Evolutionary conservation across 208 protist genomes (phyloP), one percentile per base, ranked within the genome.

Genomic region (Acanthamoeba healyi): DNA sequence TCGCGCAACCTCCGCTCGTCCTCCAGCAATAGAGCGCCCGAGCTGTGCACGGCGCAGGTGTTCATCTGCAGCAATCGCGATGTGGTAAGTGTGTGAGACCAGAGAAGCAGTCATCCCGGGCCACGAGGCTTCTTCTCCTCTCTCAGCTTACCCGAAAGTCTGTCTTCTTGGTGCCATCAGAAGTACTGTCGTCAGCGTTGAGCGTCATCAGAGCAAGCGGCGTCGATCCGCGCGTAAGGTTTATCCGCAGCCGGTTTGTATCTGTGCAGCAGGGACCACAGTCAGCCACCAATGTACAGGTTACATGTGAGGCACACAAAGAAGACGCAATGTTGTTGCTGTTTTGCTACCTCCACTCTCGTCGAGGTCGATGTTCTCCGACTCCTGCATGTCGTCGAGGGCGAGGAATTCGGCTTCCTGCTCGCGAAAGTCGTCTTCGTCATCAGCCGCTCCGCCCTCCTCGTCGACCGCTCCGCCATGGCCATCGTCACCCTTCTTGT

Each of bases 331-430:
- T 63, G 19, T 15, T 15, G 56, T 63, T 63, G 15, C 56, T 24
- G 24, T 63, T 15, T 24, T n/a, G n/a, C n/a, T 49, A 56, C 63
- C 56, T 24, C 36, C 56, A 22, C 65, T 63, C 42, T 94, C 89
- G 24, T 65, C 89, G 15, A 96, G 40, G 54, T 96, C 94, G 67
- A 95, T 95, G 34, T 95, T 63, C 32, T 70, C 86, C 4, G 70
- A 36, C 49, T 94, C 88, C n/a, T 88, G 36, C 40, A 96, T 92
- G 94, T 96, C 94, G 44, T 97, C 96, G 15, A 97, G 94, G 6
- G 93, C 40, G 40, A 96, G 63, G 51, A 97, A 96, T 54, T 96
- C 95, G 36, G 93, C 61, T n/a, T 96, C 96, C 86, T 92, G n/a
- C 34, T 65, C 74, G 15, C 81, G 49, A 42, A 95, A 95, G 10